Evolutionary conservation across 2,329 filamentous ascomycete genomes (phyloP), one percentile per base, ranked within the genome.

Genomic region (Zymoseptoria ardabiliae): DNA sequence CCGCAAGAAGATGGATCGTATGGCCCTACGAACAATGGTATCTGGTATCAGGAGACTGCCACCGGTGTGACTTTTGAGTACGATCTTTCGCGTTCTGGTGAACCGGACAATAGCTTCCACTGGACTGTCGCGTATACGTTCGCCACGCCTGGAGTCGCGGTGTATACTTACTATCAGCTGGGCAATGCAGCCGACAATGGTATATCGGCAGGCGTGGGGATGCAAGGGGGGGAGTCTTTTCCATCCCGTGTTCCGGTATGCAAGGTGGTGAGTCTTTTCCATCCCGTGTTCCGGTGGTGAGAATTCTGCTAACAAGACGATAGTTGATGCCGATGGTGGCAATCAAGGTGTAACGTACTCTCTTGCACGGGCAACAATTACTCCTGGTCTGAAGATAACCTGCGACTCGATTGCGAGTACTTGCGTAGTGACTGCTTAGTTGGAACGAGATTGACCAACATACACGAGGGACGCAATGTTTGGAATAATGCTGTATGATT

Each of bases 91-190:
- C 56, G 67, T 10, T 58, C 55, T 3, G 63, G 60, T n/a, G 62
- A 61, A 7, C 52, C 57, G n/a, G 57, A 54, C 30, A 57, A 54
- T 19, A 59, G 64, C 5, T 71, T 69, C 58, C 72, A 73, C 56
- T 74, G 71, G 55, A 70, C 68, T 1, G 65, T 72, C 8, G 57
- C 52, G 30, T 74, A 74, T 55, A 54, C 61, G 48, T 69, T 62
- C 22, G 52, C 61, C 11, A 57, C n/a, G 13, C 67, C 72, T 11
- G 71, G 71, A 2, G 61, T 69, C 4, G 70, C 70, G 52, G 59
- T 62, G 22, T 70, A 67, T 54, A 66, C 55, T 13, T 74, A 73
- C 54, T 69, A 66, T 45, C 52, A 59, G n/a, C 58, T 68, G 6
- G 69, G 68, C 1, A 60, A 64, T 7, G 58, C 50, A 3, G 60